A percentile compares a stretch with the other conserved stretches of the same genome.
These are phyloP conservation scores for Flaveria ramosissima DNA, from an alignment of 129 eudicot genomes.

Conservation along the genomic window DNA sequence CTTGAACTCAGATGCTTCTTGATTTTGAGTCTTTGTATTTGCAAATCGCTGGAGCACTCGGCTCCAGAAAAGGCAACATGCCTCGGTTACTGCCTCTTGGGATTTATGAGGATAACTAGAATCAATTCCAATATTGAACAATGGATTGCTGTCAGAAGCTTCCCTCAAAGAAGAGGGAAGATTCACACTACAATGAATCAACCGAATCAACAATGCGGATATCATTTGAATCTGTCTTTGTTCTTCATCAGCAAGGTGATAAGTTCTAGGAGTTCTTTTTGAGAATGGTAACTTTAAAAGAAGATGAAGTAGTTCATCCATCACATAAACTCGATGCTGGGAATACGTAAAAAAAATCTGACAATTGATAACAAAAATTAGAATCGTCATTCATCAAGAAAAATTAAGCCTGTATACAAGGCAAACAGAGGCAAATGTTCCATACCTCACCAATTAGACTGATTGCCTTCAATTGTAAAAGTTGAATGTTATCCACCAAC, in stretches of 20 bases:
- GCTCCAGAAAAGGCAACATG: constrained; percentile 92
- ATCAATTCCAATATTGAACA: constrained; percentile 65
- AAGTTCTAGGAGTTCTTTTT: constrained; percentile 74
- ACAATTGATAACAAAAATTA: constrained; percentile 24
- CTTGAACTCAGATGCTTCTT: constrained; percentile 90
- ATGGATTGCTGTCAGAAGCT: constrained; percentile 42
- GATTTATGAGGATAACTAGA: constrained; percentile 66
- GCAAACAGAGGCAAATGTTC: constrained; percentile 13
- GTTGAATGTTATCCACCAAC: constrained; percentile 85
- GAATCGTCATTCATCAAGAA: constrained; percentile 4
- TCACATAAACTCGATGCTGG: constrained; percentile 81
- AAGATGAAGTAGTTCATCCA: constrained; percentile 84
- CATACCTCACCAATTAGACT: constrained; percentile 87
- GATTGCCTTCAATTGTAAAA: constrained; percentile 91
- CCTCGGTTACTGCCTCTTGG: constrained; percentile 87
- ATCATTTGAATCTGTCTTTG: constrained; percentile 94
- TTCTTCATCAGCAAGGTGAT: constrained; percentile 96
- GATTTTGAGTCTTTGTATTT: constrained; percentile 68
- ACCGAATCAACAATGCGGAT: constrained; percentile 77
- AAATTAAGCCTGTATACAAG: constrained; percentile 23
- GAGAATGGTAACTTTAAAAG: constrained; percentile 79
- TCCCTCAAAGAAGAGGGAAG: constrained; percentile 84
- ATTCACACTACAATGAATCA: constrained; percentile 89
- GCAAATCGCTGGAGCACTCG: constrained; percentile 90
- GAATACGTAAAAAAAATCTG: constrained; percentile 78